Conservation (phyloP, 2,329 filamentous ascomycete species). For the Ophiostoma quercus region DNA sequence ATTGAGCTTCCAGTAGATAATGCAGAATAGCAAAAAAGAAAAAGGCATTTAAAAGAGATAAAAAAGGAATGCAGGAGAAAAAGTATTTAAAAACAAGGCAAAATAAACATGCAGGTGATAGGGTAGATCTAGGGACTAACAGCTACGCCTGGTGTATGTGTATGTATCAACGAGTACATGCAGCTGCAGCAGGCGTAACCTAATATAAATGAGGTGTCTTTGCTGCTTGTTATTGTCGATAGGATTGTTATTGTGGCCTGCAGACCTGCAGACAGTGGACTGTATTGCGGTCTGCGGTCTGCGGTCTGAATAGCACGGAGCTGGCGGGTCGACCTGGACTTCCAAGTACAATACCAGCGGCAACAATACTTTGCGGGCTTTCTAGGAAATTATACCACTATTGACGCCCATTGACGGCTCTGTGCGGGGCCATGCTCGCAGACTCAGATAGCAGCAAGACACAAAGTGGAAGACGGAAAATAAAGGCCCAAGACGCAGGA, state of each 20-base stretch:
- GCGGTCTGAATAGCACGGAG: background rate
- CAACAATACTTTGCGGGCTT: constrained; percentile 52
- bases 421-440: background rate
- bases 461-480: constrained; percentile 36
- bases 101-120: background rate
- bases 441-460: constrained; percentile 36
- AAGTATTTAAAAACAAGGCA: background rate
- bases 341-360: constrained; percentile 39
- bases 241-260: background rate
- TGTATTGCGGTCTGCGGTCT: background rate
- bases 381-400: constrained; percentile 37
- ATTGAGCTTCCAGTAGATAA: background rate
- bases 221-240: constrained; percentile 24
- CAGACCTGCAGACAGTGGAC: background rate
- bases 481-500: constrained; percentile 50
- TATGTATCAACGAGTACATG: background rate
- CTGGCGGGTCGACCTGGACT: background rate
- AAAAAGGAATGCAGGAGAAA: background rate
- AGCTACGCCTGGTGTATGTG: constrained; percentile 16
- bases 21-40: background rate
- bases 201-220: constrained; percentile 39
- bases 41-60: background rate
- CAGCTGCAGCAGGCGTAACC: constrained; percentile 28
- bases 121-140: constrained; percentile 28
- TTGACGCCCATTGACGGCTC: background rate